Evolutionary conservation across 768 basidiomycete species (phyloP), one percentile per base, ranked within the genome.

Genomic region (Tulasnella sp.): DNA sequence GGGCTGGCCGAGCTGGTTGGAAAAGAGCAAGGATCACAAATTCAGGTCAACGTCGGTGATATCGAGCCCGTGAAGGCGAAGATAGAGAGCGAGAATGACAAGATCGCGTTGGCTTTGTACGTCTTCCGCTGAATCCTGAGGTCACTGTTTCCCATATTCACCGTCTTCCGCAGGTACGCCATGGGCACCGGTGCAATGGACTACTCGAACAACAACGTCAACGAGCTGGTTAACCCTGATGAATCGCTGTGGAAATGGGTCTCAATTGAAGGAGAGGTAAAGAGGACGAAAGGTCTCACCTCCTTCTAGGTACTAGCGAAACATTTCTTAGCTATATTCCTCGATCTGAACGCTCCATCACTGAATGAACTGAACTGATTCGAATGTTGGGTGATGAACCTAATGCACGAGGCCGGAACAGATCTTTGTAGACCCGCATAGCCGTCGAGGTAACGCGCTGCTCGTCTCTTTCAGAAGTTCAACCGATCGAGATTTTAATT

Each of bases 161-260:
- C 7, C 32, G 61, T 18, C 61, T 67, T 32, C 42, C 37, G 39
- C 37, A 73, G 71, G 37, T 73, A 67, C 15, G 61, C 32, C 20
- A 73, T 73, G 39, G 71, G 71, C 23, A 73, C n/a, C 46, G 71
- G 71, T 32, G 11, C 9, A 11, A 40, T 40, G 32, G 71, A 73
- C 16, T 73, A 73, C 39, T 32, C 71, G 39, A 20, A 73, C 9
- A 18, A 73, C 39, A 73, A 73, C 16, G 46, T 42, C 37, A 73
- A 73, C 71, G 71, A 73, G 46, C 23, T 73, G 32, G 71, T 73
- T 23, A 73, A 73, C 71, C 71, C 71, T 4, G 16, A 48, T 35
- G 71, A 40, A 16, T 48, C 46, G 13, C n/a, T 73, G 39, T 73
- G 71, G 71, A 73, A 18, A 35, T 73, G 71, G 71, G n/a, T 37